Evolutionary conservation across 495 filamentous ascomycete species (phyloP).

Genomic region (Aspergillus wentii): DNA sequence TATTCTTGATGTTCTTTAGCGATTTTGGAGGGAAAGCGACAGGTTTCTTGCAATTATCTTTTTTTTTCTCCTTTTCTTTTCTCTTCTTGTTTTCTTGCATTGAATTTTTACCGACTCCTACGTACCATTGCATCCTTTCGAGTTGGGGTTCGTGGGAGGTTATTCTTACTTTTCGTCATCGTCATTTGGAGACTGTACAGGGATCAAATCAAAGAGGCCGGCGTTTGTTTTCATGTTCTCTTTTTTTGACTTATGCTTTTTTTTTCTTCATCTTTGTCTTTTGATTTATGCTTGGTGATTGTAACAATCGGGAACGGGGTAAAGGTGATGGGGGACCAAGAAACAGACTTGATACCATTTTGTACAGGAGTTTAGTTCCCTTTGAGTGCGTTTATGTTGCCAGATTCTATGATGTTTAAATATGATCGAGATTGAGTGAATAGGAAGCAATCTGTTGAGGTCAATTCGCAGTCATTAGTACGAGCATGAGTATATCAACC

Average conservation of each 20-base stretch:
- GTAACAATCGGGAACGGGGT: constrained; percentile 16
- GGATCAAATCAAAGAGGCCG: constrained; percentile 14
- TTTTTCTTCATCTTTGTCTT: constrained; percentile 7
- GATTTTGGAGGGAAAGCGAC: constrained; percentile 12
- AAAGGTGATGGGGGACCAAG: constrained; percentile 8
- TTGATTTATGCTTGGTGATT: constrained; percentile 12
- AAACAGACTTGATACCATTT: constrained; percentile 40
- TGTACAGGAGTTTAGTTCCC: constrained; percentile 40
- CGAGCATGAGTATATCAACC: neutral
- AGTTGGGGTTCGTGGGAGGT: neutral
- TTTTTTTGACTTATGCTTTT: neutral
- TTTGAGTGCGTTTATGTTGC: constrained; percentile 4
- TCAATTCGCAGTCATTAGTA: neutral
- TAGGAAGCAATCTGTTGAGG: too few species aligned
- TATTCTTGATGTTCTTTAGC: constrained; percentile 6
- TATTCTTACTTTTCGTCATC: constrained; percentile 6
- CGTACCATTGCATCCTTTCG: neutral
- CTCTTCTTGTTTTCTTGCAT: constrained; percentile 7
- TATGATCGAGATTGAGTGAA: too few species aligned
- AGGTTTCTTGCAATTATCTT: constrained; percentile 3
- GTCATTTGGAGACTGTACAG: constrained; percentile 19
- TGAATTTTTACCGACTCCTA: constrained; percentile 8
- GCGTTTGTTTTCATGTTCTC: constrained; percentile 7
- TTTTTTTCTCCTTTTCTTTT: constrained; percentile 3
- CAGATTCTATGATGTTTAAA: constrained; percentile 1